Base-by-base conservation (phyloP, 768 basidiomycete genomes). In the Phanerochaete sordida region DNA sequence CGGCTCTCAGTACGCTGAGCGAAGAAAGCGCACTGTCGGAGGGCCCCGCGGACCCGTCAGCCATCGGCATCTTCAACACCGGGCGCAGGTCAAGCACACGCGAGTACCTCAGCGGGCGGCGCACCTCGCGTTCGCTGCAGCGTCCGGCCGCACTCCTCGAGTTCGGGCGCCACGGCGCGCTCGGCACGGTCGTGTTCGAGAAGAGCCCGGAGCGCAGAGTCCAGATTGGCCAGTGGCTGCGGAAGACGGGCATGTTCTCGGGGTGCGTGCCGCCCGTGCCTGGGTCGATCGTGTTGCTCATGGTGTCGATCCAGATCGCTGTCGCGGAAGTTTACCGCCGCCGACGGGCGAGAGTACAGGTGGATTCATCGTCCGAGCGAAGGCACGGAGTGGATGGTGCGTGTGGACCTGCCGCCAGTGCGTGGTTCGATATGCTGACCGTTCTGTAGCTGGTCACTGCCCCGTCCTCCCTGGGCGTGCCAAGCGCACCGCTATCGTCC, bases 351-450 rank as follows among this genome's bases (percentile, higher is more conserved):
- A 27, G 88, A 90, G 66, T 90, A 90, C 64, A 78, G 78, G 69
- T 91, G 89, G 89, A 79, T 80, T 28, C 75, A 84, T 71, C 78
- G 78, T 30, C 75, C 75, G 43, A 70, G 79, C 30, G 76, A 77
- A 8, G 84, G 80, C 19, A 87, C 89, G 60, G 87, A 90, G 73
- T 91, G 89, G 89, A 78, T 88, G 69, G 89, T 91, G 70, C 69
- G 89, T 80, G 56, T 6, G 7, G 16, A 11, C n/a, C 12, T 31
- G 12, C 26, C 21, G 46, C 47, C 24, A 60, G n/a, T 63, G 45
- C 24, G 39, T 33, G 15, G 24, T 37, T 6, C 33, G 33, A 7
- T 27, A n/a, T 33, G n/a, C 35, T 53, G 51, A 48, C 43, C n/a
- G 37, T 47, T 37, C 28, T 8, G 26, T 24, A 51, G 49, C 49